Evolutionary conservation across 2,329 filamentous ascomycete species (phyloP), one percentile per base, ranked within the genome.

Genomic region (Apiospora koreana): DNA sequence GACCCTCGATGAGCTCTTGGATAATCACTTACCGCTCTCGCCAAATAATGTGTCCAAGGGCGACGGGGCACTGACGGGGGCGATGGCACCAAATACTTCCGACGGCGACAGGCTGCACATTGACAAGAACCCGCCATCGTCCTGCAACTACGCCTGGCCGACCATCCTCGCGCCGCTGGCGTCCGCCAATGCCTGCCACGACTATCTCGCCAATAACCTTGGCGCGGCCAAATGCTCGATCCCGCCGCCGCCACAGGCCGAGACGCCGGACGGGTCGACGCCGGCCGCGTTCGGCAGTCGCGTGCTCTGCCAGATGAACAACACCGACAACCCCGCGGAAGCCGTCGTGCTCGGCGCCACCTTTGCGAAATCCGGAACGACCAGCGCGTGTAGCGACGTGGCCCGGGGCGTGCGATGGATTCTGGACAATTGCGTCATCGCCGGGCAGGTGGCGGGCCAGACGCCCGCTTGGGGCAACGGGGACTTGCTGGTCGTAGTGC

Each of bases 321-420:
- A 28, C 41, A n/a, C 16, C 23, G 28, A 41, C 9, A 41, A 41
- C 9, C 4, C 14, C 38, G 14, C 25, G 14, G 28, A 38, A 14
- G 35, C 54, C 54, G 23, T 45, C 41, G 64, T 66, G 7, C 25
- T 66, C 38, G 64, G 64, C 41, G 41, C 21, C 23, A 66, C 64
- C 64, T 66, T 43, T 41, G 21, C 28, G 41, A 0, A 14, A 12
- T 6, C 16, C 23, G 64, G 64, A 38, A 21, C 64, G 12, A 7
- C 41, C 23, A 66, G 64, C 41, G 64, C 64, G 5, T 66, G 64
- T 23, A 7, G 23, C 64, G 64, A 66, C 41, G 64, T 66, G 38
- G 64, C 64, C 41, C 9, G 3, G 38, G 64, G 23, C n/a, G 41
- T 66, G 38, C 38, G 31, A 41, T 42, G 38, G 38, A 45, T 66